Evolutionary conservation across 352 stramenopile species (phyloP), one percentile per base, ranked within the genome.

Genomic region (Globisporangium canariense): DNA sequence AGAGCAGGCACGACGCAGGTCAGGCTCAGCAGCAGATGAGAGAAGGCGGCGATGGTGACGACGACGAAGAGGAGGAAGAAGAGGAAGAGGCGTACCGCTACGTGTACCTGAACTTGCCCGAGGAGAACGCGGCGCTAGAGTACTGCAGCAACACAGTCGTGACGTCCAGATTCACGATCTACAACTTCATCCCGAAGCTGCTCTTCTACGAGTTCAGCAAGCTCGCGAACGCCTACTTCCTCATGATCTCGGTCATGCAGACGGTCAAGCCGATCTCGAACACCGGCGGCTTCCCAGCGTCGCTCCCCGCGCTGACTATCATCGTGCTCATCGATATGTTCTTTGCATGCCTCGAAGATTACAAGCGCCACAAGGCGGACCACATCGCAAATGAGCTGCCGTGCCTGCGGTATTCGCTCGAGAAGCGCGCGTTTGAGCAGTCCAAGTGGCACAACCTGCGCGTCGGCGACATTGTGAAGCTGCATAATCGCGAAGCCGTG

Each of bases 311-410:
- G 28, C 78, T 98, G n/a, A 86, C 83, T 7, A 96, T 98, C 59
- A 97, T 98, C 55, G 83, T 98, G 50, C 62, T 93, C 28, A 94
- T 98, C 58, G 90, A 97, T 63, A 96, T 96, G 76, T 86, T 98
- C 49, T 98, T 97, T 51, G 86, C 88, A 20, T 91, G 76, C 49
- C 55, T 98, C 3, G 93, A 98, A 65, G 94, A 98, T 76, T 89
- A 91, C 60, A 94, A 96, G 63, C 79, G 90, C 16, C 88, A 97
- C 68, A 77, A 87, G 56, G 88, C 92, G 5, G 92, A 98, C 77
- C 76, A 91, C 53, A 78, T 81, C 14, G 83, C 90, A 8, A 97
- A 97, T 67, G 81, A 94, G 18, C 60, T 91, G 40, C 75, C 79
- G 30, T 96, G 88, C 22, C 58, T 66, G 0, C 55, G 68, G 32